Percentiles rank a stretch among this genome's conserved stretches.
Conservation (phyloP, 2,329 filamentous ascomycete genomes). For the Ophiosphaerella korrae region DNA sequence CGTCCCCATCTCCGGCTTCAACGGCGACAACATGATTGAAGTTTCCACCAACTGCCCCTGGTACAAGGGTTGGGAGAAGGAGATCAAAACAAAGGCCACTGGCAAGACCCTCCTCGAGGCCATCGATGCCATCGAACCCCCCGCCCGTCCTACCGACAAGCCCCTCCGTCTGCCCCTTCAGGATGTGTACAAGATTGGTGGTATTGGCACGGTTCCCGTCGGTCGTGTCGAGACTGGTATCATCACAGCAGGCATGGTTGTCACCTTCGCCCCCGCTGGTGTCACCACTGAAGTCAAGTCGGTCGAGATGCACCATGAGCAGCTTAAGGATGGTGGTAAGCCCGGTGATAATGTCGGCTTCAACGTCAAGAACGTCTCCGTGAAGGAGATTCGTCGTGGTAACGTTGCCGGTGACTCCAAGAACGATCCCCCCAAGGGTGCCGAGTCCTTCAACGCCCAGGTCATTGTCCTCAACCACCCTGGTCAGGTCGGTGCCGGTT, state of each 20-base stretch:
- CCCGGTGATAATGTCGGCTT: constrained; percentile 99
- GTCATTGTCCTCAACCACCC: constrained; percentile 99
- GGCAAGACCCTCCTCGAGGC: constrained; percentile 99
- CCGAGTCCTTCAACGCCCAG: constrained; percentile 97
- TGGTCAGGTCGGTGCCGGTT: constrained; percentile 98
- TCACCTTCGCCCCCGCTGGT: constrained; percentile 97
- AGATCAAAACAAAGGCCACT: constrained; percentile 84
- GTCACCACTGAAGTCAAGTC: constrained; percentile 99
- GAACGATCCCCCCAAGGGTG: constrained; percentile 92
- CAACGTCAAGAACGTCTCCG: constrained; percentile 99
- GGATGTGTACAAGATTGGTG: constrained; percentile 99
- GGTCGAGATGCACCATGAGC: constrained; percentile 99
- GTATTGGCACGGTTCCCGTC: constrained; percentile 99
- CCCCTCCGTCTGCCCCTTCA: constrained; percentile 99
- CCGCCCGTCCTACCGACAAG: constrained; percentile 95
- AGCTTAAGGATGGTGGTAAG: constrained; percentile 83
- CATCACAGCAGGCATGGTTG: constrained; percentile 89
- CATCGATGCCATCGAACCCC: constrained; percentile 94
- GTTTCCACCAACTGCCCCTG: constrained; percentile 92
- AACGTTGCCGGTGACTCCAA: constrained; percentile 99
- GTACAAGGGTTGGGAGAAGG: constrained; percentile 99
- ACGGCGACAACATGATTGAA: constrained; percentile 99
- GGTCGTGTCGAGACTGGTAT: constrained; percentile 99
- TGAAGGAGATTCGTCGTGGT: constrained; percentile 99
- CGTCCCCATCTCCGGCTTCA: constrained; percentile 99